Percentiles rank a stretch among this genome's conserved stretches.
These are phyloP conservation scores for Coniochaeta ligniaria DNA, from an alignment of 2,329 filamentous ascomycete species.

Conservation along the genomic window DNA sequence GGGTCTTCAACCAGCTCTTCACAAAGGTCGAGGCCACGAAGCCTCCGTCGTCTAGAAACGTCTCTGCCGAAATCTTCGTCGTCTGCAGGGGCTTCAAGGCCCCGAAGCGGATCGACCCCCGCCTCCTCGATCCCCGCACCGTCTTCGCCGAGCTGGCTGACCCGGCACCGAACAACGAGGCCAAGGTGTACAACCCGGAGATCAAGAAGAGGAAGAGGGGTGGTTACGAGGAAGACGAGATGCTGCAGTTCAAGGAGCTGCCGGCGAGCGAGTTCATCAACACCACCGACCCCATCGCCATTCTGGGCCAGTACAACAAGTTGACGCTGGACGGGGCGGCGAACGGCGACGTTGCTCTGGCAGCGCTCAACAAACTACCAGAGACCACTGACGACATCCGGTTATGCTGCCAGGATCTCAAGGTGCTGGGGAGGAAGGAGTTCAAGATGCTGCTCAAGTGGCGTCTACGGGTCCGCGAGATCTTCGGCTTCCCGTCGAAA, in stretches of 20 bases:
- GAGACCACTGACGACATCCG: conserved; percentile 82
- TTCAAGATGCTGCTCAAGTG: conserved; percentile 87
- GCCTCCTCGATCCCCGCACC: conserved; percentile 79
- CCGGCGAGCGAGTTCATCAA: conserved; percentile 90
- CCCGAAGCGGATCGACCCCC: conserved; percentile 85
- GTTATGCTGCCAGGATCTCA: conserved; percentile 72
- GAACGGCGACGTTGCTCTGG: conserved; percentile 78
- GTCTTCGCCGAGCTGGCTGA: conserved; percentile 91
- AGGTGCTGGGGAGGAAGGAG: conserved; percentile 86
- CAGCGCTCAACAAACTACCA: conserved; percentile 76
- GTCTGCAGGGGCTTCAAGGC: conserved; percentile 94
- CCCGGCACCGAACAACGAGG: conserved; percentile 87
- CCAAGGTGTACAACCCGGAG: conserved; percentile 96
- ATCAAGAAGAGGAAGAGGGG: conserved; percentile 96
- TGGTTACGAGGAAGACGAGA: conserved; percentile 95
- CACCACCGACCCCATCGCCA: conserved; percentile 84
- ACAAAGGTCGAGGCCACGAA: conserved; percentile 94
- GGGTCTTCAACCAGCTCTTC: conserved; percentile 98
- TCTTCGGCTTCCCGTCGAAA: conserved; percentile 80
- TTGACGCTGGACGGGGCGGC: conserved; percentile 74
- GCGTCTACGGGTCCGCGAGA: conserved; percentile 82
- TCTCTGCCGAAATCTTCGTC: conserved; percentile 97
- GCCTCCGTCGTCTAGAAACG: conserved; percentile 89
- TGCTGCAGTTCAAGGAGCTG: conserved; percentile 83
- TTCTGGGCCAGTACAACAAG: conserved; percentile 79